Evolutionary conservation across 192 early-diverging fungal species (phyloP).

Genomic region (Podila verticillata): DNA sequence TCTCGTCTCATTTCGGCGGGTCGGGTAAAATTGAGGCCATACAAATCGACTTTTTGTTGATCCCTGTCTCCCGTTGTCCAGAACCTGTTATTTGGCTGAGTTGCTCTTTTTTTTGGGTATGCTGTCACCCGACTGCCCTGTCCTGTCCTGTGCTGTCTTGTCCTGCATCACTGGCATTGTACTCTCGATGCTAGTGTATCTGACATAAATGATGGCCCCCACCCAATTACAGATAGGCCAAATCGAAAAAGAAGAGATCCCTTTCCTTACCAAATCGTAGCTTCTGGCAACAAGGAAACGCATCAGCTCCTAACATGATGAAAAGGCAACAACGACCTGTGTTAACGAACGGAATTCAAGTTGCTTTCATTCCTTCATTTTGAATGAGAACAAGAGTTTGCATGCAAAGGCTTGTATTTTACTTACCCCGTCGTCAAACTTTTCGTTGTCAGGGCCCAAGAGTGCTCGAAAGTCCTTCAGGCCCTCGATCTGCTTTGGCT

Average conservation of each 20-base stretch:
- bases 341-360: neutral
- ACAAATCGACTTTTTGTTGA: too few relatives aligned
- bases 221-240: neutral
- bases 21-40: too few relatives aligned
- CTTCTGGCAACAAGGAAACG: slow-evolving; percentile 69
- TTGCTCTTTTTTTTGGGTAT: neutral
- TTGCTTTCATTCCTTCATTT: too few relatives aligned
- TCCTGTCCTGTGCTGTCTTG: neutral
- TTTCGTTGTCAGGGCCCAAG: slow-evolving; percentile 39
- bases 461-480: slow-evolving; percentile 33
- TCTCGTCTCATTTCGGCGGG: too few relatives aligned
- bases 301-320: slow-evolving; percentile 60
- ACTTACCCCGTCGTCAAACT: slow-evolving; percentile 53
- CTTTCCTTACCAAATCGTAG: slow-evolving; percentile 66
- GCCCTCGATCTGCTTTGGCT: slow-evolving; percentile 47
- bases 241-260: neutral
- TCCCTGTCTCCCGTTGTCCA: too few relatives aligned
- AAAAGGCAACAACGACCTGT: neutral
- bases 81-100: too few relatives aligned
- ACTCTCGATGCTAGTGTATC: too few relatives aligned
- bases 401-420: neutral
- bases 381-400: too few relatives aligned
- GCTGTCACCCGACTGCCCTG: neutral
- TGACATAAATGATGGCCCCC: too few relatives aligned
- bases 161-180: too few relatives aligned